phyloP scores from a whole-genome alignment of 306 rosid species.

The Rubus parviflorus region DNA sequence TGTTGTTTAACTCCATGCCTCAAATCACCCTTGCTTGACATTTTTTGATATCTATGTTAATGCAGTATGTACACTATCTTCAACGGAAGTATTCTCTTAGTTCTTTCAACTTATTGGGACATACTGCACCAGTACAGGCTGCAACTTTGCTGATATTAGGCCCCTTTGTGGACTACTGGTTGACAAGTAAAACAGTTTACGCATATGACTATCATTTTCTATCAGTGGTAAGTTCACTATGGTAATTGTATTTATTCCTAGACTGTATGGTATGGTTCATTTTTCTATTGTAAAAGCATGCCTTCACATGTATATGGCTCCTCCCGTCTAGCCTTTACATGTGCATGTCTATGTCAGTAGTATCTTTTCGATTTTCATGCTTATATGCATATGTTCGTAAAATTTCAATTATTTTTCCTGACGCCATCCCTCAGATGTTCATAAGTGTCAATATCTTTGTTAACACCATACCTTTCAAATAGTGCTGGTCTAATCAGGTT shows the following conservation, averaged over 20 bases:
- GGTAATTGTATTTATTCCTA: background rate
- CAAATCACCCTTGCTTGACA: conserved; percentile 1
- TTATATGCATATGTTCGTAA: conserved; percentile 1
- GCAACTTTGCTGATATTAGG: conserved; percentile 55
- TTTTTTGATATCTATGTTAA: conserved; percentile 22
- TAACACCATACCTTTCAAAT: background rate
- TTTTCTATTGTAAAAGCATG: conserved; percentile 1
- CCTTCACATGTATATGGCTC: background rate
- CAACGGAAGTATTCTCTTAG: conserved; percentile 78
- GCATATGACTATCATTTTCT: conserved; percentile 43
- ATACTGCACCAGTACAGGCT: conserved; percentile 80
- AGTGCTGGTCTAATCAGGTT: background rate
- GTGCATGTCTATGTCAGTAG: background rate
- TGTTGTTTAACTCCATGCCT: background rate
- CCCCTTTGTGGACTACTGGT: conserved; percentile 71
- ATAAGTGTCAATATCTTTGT: background rate
- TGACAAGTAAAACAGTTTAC: conserved; percentile 59
- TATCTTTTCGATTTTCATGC: background rate
- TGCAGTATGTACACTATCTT: conserved; percentile 74
- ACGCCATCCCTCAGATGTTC: background rate
- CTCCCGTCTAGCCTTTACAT: conserved; percentile 3
- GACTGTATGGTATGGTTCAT: conserved; percentile 16
- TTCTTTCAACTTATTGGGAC: conserved; percentile 73
- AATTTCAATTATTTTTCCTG: background rate
- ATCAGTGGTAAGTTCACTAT: conserved; percentile 47